These are phyloP conservation scores for Erigeron canadensis DNA, from an alignment of 129 eudicot genomes.

Conservation along the genomic window DNA sequence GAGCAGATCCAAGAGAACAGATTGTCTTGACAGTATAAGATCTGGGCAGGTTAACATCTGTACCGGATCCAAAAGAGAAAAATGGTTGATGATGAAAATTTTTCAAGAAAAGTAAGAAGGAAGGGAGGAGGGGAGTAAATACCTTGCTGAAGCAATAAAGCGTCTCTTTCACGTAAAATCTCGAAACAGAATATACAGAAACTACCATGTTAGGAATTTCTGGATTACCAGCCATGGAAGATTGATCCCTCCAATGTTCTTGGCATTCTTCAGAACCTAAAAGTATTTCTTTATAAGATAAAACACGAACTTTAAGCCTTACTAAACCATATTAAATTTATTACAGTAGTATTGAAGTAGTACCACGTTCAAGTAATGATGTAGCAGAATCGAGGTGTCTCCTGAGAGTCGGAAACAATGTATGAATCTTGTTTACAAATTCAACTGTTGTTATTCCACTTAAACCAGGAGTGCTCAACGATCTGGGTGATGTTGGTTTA, in stretches of 20 bases:
- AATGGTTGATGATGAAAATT: neutral
- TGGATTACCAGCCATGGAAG: constrained; percentile 63
- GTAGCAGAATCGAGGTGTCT: constrained; percentile 53
- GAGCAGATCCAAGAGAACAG: constrained; percentile 53
- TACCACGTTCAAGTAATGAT: constrained; percentile 50
- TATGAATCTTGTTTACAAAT: constrained; percentile 49
- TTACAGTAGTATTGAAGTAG: constrained; percentile 7
- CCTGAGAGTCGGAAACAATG: constrained; percentile 53
- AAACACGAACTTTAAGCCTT: neutral
- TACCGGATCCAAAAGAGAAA: constrained; percentile 23
- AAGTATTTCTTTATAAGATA: constrained; percentile 17
- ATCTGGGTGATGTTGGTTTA: constrained; percentile 38
- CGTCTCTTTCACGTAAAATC: constrained; percentile 58
- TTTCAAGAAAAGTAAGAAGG: neutral
- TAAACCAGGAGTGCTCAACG: constrained; percentile 39
- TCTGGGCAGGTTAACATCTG: constrained; percentile 60
- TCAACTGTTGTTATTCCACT: constrained; percentile 37
- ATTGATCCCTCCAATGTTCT: constrained; percentile 70
- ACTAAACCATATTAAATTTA: constrained; percentile 19
- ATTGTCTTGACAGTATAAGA: constrained; percentile 34
- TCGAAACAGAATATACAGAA: constrained; percentile 45
- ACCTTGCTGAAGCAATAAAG: constrained; percentile 74
- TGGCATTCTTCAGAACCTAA: constrained; percentile 65
- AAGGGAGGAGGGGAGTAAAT: constrained; percentile 10
- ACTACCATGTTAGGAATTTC: constrained; percentile 42